Conservation (phyloP, 345 rosid species). For the Populus pruinosa region DNA sequence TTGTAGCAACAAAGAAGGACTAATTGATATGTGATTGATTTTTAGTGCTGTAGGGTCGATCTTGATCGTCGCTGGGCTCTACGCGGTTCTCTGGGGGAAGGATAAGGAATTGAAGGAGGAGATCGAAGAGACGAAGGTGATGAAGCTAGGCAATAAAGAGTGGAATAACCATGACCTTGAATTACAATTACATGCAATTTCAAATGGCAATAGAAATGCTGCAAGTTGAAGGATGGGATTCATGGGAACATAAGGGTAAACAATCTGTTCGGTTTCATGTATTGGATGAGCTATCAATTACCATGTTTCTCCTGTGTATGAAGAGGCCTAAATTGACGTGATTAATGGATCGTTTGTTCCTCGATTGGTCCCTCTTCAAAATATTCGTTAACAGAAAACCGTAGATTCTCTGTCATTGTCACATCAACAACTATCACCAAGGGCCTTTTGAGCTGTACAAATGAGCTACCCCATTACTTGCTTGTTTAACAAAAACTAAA, state of each 20-base stretch:
- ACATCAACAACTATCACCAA: too few relatives aligned
- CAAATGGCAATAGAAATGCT: conserved; percentile 5
- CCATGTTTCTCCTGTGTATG: too few relatives aligned
- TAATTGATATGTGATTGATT: not conserved
- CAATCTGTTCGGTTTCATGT: too few relatives aligned
- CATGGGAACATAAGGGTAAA: not conserved
- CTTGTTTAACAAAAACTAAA: too few relatives aligned
- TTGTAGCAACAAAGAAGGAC: not conserved
- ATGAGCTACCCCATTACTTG: too few relatives aligned
- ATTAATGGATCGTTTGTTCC: too few relatives aligned
- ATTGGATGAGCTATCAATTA: too few relatives aligned
- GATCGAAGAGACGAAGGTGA: conserved; percentile 4
- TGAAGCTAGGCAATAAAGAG: conserved; percentile 5
- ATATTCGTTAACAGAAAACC: too few relatives aligned
- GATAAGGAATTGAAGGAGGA: conserved; percentile 44
- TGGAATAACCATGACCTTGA: conserved; percentile 31
- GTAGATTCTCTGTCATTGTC: too few relatives aligned
- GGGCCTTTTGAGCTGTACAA: too few relatives aligned
- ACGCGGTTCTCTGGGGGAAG: conserved; percentile 87
- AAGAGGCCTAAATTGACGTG: too few relatives aligned
- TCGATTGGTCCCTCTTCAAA: too few relatives aligned
- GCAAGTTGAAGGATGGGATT: not conserved
- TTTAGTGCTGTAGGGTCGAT: conserved; percentile 64
- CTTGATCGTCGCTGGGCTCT: conserved; percentile 68
- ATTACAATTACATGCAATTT: conserved; percentile 11